Evolutionary conservation across 192 early-diverging fungal genomes (phyloP), one percentile per base, ranked within the genome.

Genomic region (Entrophospora sp.): DNA sequence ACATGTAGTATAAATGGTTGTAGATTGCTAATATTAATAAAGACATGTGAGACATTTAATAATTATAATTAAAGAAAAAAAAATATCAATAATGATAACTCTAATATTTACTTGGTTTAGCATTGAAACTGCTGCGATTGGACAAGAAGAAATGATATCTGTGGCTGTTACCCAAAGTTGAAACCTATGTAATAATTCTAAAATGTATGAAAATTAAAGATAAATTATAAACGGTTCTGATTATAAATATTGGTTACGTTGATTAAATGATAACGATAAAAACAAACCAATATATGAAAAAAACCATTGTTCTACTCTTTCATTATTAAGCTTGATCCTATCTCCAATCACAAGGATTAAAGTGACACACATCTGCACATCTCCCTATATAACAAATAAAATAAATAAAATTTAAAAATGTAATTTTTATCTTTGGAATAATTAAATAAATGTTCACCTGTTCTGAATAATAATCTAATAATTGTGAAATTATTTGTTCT

Each of bases 291-390:
- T 80, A 69, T 91, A 91, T 2, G 82, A 73, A 42, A 62, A 79
- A 45, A 85, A 84, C 85, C 88, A 93, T 32, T 79, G 69, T 59
- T 88, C 81, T 42, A 81, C 55, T 18, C 72, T 69, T n/a, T 82
- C 73, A 55, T 77, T 56, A 30, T 66, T 68, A 8, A 85, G 64
- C 9, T 70, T 32, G 5, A 84, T 32, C 25, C 59, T 63, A 22
- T 82, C 71, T 36, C 73, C 65, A 3, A 91, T 74, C 5, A 86
- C 83, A 14, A 85, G 61, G 20, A 85, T 60, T 3, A 91, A 76
- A 6, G 86, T 82, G 4, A 87, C 85, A 72, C 86, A 89, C 86
- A 90, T 91, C 61, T 91, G 89, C 1, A 89, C 85, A 61, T 91
- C 87, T 10, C 83, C 87, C 71, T 73, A 43, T n/a, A n/a, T n/a